phyloP scores from a whole-genome alignment of 352 stramenopile genomes.

The Globisporangium abappressorium region DNA sequence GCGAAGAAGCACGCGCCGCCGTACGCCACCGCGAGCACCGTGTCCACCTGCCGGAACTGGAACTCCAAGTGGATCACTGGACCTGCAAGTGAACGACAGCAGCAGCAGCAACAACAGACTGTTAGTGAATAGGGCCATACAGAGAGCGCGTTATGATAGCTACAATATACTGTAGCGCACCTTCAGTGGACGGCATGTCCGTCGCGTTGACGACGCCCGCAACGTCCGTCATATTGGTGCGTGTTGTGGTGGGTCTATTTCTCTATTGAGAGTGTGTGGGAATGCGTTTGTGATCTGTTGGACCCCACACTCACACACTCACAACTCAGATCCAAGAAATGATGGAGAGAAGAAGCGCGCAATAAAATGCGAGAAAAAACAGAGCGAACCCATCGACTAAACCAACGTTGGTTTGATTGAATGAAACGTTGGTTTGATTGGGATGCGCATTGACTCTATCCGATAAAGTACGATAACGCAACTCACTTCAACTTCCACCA shows the following conservation, averaged over 20 bases:
- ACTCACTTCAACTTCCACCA: too few species aligned
- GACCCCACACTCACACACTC: not conserved
- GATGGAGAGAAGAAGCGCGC: not conserved
- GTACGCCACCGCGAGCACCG: conserved; percentile 69
- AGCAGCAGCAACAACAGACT: not conserved
- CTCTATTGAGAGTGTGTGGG: not conserved
- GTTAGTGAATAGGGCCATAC: not conserved
- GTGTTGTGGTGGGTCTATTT: not conserved
- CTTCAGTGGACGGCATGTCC: conserved; percentile 14
- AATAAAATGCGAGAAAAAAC: not conserved
- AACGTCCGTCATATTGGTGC: not conserved
- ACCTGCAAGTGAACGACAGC: conserved; percentile 15
- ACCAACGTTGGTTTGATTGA: not conserved
- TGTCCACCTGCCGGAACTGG: conserved; percentile 79
- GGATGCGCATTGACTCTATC: not conserved
- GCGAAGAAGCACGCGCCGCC: conserved; percentile 74
- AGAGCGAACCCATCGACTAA: not conserved
- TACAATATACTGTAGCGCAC: not conserved
- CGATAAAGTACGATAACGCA: not conserved
- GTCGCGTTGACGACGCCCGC: not conserved
- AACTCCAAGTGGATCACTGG: conserved; percentile 76
- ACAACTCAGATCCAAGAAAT: conserved; percentile 1
- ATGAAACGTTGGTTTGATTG: not conserved
- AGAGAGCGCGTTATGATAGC: not conserved
- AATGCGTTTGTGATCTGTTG: not conserved